phyloP scores from a whole-genome alignment of 768 basidiomycete genomes.

The Flagelloscypha sp. region DNA sequence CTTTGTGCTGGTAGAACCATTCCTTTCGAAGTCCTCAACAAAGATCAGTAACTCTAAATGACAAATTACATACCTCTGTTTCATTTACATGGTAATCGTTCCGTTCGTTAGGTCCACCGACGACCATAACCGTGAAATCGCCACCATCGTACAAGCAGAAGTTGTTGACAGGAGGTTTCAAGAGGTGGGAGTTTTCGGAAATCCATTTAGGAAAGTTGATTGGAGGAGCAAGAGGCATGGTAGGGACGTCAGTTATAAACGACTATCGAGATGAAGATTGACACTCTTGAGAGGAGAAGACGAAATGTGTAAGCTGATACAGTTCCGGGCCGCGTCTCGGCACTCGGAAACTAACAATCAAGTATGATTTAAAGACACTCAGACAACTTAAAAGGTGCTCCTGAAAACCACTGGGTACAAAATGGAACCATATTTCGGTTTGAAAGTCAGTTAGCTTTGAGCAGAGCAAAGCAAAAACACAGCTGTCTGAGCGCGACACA shows the following conservation, averaged over 20 bases:
- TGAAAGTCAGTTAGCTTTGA: too few species aligned
- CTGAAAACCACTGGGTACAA: too few species aligned
- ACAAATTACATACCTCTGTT: conserved; percentile 59
- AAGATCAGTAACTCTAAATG: not conserved
- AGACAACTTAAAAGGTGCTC: too few species aligned
- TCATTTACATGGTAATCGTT: conserved; percentile 95
- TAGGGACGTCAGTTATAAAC: not conserved
- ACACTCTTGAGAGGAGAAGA: too few species aligned
- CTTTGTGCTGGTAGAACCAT: conserved; percentile 98
- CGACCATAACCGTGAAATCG: conserved; percentile 92
- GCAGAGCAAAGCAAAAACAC: too few species aligned
- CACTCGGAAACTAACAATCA: too few species aligned
- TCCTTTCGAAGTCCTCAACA: conserved; percentile 40
- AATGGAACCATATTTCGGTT: too few species aligned
- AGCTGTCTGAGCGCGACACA: too few species aligned
- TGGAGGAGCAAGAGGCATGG: conserved; percentile 71
- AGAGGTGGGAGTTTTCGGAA: conserved; percentile 63
- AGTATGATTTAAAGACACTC: too few species aligned
- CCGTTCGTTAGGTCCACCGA: conserved; percentile 92
- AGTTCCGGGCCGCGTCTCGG: too few species aligned
- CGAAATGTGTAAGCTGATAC: too few species aligned
- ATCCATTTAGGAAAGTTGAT: conserved; percentile 92
- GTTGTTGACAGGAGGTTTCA: conserved; percentile 91
- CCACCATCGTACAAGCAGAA: conserved; percentile 74
- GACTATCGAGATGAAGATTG: too few species aligned